Evolutionary conservation across 495 filamentous ascomycete genomes (phyloP), one percentile per base, ranked within the genome.

Genomic region (Penicillium bovifimosum): DNA sequence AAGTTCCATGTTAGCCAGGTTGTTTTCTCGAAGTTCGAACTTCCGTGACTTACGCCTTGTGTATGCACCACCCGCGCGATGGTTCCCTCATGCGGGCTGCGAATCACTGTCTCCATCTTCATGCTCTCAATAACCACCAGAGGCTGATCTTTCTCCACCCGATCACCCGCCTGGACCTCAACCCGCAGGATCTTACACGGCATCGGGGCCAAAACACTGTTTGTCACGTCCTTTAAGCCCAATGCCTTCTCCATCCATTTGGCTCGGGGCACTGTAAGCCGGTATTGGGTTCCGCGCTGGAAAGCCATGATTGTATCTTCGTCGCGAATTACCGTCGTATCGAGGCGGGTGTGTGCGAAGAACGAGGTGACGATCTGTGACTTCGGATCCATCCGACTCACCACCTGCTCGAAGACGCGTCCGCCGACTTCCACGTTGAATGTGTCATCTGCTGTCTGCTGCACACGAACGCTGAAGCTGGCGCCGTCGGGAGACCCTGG

Each of bases 91-190:
- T 90, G 84, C 9, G 93, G 93, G 56, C 87, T 91, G 53, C 93
- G 78, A 52, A 98, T 96, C 31, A 95, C 90, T 29, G 90, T 98
- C 72, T 98, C 93, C 93, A 98, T 98, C 79, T 98, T 98, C 93
- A 98, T 98, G 50, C 92, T 96, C 71, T 98, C 93, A 63, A 98
- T 95, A 1, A 98, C 91, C 36, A 97, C 90, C 54, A 98, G 72
- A 16, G 89, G 81, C 59, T 95, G 84, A 45, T 91, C 91, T 71
- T 91, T 95, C 63, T 84, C 80, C 34, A 97, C 92, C 43, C 63
- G 69, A 55, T 91, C 84, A 0, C 93, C 95, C 49, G 86, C 89
- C 47, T 80, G 69, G 48, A 92, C 88, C 65, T 91, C 86, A 28
- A 95, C 90, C 45, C 88, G 80, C 53, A 96, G 69, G 5, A 96